Evolutionary conservation across 129 eudicot genomes (phyloP), one percentile per base, ranked within the genome.

Genomic region (Pulicaria dysenterica): DNA sequence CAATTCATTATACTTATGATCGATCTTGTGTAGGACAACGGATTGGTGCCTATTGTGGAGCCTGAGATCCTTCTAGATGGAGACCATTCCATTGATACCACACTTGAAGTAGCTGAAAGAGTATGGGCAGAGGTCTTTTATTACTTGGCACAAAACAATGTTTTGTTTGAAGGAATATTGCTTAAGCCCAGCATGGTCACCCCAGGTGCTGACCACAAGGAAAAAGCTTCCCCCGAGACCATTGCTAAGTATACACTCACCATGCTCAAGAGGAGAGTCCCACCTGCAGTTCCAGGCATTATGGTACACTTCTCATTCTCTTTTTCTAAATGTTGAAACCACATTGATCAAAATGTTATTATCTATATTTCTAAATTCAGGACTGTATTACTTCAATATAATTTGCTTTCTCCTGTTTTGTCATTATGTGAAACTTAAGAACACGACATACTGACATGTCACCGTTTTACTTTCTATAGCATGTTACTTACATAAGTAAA

Each of bases 21-120:
- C 34, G 34, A 40, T 24, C 31, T 76, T 72, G n/a, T 75, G 72
- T 49, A 92, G 98, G 98, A 92, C 75, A 89, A 87, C 45, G 96
- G 98, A 38, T 85, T 92, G 65, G 95, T 92, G 71, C 98, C 98
- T 5, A 92, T 92, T n/a, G 98, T 92, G 78, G 96, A 92, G 81
- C 98, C 98, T 1, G 98, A 92, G 85, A 92, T 92, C 66, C 98
- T 92, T 78, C 96, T 92, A 39, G 98, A 92, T 59, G 96, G 98
- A 6, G 98, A 92, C 76, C 98, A 92, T 85, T 72, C 96, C 31
- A 92, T 92, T 44, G 95, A 89, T 46, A 83, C 87, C 56, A 92
- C 98, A 4, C 95, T 87, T 54, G 96, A 89, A 85, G 98, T 89
- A 6, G 98, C 95, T 11, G 96, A 89, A 78, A 75, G 56, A 64